Evolutionary conservation across 2,329 filamentous ascomycete genomes (phyloP), one percentile per base, ranked within the genome.

Genomic region (Biscogniauxia mediterranea): DNA sequence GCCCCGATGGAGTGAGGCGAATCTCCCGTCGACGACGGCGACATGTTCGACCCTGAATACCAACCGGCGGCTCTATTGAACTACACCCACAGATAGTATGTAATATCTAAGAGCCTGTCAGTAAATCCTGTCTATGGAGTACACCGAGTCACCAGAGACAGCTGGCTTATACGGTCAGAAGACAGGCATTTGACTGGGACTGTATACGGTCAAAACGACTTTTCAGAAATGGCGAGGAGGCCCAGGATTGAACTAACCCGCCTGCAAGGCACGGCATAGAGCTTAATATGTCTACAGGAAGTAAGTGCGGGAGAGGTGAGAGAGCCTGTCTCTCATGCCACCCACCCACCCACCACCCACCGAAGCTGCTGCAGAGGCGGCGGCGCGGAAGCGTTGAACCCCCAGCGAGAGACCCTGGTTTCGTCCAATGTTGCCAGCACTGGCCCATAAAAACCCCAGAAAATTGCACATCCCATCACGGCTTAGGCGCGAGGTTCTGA

Each of bases 1-100:
- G 76, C 71, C 38, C 75, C 75, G 55, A 74, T 75, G 56, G 81
- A 81, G 62, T 75, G 77, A 66, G 81, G 80, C 64, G 82, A 84
- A 73, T 83, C 81, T 70, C 78, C 80, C 66, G 80, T 83, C 69
- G 81, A 83, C 46, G 81, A 83, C 70, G 81, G 81, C 73, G 81
- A 79, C 81, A 84, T 83, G 71, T 73, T 76, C 58, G 57, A 61
- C 17, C 63, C 61, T 58, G 20, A 55, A 57, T n/a, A 54, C 52
- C 57, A 50, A 23, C 52, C 58, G 62, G 64, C 58, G 62, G 64
- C 67, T 66, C 55, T 61, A 63, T 64, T 64, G 63, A 55, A 60
- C 61, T 58, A 56, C 59, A 62, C 60, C 60, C 53, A 58, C 68
- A 54, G 57, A 64, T 63, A 60, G 58, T 55, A 32, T 6, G 7